phyloP scores from a whole-genome alignment of 176 grass and related monocot species.

The Oryza longistaminata region DNA sequence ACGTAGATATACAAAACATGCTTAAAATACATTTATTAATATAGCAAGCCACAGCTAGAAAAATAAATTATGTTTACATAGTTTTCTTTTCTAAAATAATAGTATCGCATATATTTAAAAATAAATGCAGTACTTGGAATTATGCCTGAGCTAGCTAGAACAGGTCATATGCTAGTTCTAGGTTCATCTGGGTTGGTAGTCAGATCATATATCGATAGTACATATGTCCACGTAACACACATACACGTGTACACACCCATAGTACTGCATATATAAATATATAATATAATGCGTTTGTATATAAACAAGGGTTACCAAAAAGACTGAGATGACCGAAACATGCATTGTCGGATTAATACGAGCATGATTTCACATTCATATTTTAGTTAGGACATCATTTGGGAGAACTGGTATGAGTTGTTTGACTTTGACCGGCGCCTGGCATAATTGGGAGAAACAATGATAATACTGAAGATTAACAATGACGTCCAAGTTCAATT shows the following conservation, averaged over 20 bases:
- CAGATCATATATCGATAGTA: no score
- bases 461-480: background rate
- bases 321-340: background rate
- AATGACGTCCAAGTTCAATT: background rate
- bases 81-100: no score
- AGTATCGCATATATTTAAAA: no score
- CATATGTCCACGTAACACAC: background rate
- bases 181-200: background rate
- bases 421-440: conserved; percentile 14
- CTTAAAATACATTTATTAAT: no score
- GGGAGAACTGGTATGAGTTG: no score
- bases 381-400: background rate
- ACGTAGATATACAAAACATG: no score
- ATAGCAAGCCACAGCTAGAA: no score
- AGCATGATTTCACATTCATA: background rate
- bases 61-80: no score
- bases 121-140: background rate
- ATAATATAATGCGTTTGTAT: background rate
- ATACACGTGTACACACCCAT: background rate
- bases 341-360: background rate
- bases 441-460: no score
- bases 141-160: background rate
- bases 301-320: background rate
- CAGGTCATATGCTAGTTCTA: background rate
- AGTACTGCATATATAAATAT: no score